phyloP scores from a whole-genome alignment of 78 protist species.

The Dictyostelium firmibasis region DNA sequence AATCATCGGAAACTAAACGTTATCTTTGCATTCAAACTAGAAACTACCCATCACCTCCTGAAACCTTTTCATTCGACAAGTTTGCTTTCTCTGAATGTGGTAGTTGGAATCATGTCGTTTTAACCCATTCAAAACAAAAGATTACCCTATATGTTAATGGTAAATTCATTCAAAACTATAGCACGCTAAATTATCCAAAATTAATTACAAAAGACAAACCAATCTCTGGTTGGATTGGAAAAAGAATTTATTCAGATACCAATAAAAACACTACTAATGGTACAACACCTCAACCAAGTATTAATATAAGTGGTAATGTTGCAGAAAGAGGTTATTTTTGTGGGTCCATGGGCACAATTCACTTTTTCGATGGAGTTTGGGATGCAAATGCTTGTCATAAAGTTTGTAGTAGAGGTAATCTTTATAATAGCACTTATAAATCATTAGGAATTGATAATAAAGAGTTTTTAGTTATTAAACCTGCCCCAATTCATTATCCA shows the following conservation, averaged over 20 bases:
- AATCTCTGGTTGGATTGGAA: slow-evolving; percentile 69
- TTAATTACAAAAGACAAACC: slow-evolving; percentile 72
- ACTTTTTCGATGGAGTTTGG: slow-evolving; percentile 73
- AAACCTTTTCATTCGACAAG: slow-evolving; percentile 58
- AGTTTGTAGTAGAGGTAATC: slow-evolving; percentile 67
- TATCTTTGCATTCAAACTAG: slow-evolving; percentile 64
- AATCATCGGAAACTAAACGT: slow-evolving; percentile 31
- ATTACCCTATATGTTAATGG: slow-evolving; percentile 41
- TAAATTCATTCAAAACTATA: slow-evolving; percentile 57
- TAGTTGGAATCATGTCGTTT: slow-evolving; percentile 54
- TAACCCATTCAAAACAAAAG: slow-evolving; percentile 52
- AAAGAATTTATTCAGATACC: slow-evolving; percentile 25
- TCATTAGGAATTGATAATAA: slow-evolving; percentile 62
- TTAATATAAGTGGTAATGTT: not conserved
- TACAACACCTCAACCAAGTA: not conserved
- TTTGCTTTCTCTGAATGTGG: slow-evolving; percentile 70
- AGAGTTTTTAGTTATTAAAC: slow-evolving; percentile 63
- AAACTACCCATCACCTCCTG: slow-evolving; percentile 78
- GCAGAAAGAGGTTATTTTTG: slow-evolving; percentile 58
- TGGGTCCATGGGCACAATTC: slow-evolving; percentile 78
- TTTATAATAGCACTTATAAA: slow-evolving; percentile 62
- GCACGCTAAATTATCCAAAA: slow-evolving; percentile 61
- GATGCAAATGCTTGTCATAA: slow-evolving; percentile 69
- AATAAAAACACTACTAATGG: not conserved
- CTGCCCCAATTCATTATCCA: slow-evolving; percentile 19